phyloP scores from a whole-genome alignment of 768 basidiomycete species.

The Tylopilus sp. region DNA sequence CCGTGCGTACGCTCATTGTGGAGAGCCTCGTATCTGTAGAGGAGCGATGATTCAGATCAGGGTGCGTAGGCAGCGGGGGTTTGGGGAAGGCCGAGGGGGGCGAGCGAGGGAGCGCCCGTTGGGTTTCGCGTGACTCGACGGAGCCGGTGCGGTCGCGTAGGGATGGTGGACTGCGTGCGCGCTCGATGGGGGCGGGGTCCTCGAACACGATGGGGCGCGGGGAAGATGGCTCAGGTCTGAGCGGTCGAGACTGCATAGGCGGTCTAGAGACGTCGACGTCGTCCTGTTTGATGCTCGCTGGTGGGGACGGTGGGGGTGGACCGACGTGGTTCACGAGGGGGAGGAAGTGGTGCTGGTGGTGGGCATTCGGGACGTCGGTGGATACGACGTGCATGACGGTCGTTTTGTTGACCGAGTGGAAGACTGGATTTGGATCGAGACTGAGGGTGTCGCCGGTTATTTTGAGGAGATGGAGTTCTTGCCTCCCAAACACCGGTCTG shows the following conservation, averaged over 20 bases:
- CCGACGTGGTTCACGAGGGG: conserved; percentile 29
- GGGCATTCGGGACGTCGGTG: conserved; percentile 14
- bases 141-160: conserved; percentile 29
- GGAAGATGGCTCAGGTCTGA: not conserved
- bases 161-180: conserved; percentile 17
- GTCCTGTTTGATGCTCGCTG: conserved; percentile 37
- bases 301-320: conserved; percentile 58
- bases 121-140: conserved; percentile 27
- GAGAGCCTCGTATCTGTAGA: conserved; percentile 50
- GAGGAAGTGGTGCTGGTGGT: not conserved
- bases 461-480: conserved; percentile 3
- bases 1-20: conserved; percentile 24
- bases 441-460: conserved; percentile 48
- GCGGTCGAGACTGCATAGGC: not conserved
- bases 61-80: conserved; percentile 11
- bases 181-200: conserved; percentile 5
- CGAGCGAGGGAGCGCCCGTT: conserved; percentile 14
- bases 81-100: conserved; percentile 22
- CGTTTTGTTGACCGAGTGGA: conserved; percentile 33
- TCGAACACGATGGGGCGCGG: conserved; percentile 33
- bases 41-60: conserved; percentile 39
- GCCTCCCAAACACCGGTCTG: conserved; percentile 30
- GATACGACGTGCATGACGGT: conserved; percentile 33
- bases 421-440: conserved; percentile 37
- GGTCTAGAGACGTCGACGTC: conserved; percentile 18